Conservation (phyloP, 2,329 filamentous ascomycete genomes). For the Celoporthe dispersa region DNA sequence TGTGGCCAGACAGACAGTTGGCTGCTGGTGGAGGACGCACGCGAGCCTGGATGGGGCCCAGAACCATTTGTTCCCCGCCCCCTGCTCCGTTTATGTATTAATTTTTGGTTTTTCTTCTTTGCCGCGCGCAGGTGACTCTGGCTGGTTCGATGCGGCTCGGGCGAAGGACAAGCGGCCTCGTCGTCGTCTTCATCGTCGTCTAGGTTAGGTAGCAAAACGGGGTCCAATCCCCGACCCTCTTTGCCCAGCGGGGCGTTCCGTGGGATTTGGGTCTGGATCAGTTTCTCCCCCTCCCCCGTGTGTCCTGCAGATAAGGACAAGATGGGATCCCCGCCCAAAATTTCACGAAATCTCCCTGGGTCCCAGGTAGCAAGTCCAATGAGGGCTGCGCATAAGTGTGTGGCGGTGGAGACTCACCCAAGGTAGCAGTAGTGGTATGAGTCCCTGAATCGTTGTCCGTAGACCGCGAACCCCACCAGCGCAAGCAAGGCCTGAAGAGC, state of each 20-base stretch:
- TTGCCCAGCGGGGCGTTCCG: slow-evolving; percentile 1
- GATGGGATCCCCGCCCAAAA: neutral
- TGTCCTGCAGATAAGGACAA: slow-evolving; percentile 7
- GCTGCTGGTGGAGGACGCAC: neutral
- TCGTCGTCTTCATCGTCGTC: neutral
- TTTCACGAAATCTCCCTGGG: neutral
- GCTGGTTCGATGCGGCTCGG: neutral
- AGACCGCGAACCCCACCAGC: neutral
- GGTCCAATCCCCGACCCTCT: neutral
- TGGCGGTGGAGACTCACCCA: neutral
- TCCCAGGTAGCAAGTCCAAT: neutral
- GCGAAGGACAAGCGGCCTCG: neutral
- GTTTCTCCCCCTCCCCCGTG: neutral
- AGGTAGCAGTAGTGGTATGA: neutral
- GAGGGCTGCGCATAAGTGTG: neutral
- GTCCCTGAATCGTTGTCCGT: slow-evolving; percentile 1
- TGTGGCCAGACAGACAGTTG: neutral
- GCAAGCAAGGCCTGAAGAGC: neutral
- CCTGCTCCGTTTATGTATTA: neutral
- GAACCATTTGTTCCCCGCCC: neutral
- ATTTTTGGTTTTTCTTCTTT: neutral
- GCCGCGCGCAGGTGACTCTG: neutral
- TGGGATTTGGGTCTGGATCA: neutral
- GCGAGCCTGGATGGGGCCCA: neutral
- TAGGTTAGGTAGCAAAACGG: neutral